Conservation (phyloP, 768 basidiomycete species). For the Plicaturopsis crispa region DNA sequence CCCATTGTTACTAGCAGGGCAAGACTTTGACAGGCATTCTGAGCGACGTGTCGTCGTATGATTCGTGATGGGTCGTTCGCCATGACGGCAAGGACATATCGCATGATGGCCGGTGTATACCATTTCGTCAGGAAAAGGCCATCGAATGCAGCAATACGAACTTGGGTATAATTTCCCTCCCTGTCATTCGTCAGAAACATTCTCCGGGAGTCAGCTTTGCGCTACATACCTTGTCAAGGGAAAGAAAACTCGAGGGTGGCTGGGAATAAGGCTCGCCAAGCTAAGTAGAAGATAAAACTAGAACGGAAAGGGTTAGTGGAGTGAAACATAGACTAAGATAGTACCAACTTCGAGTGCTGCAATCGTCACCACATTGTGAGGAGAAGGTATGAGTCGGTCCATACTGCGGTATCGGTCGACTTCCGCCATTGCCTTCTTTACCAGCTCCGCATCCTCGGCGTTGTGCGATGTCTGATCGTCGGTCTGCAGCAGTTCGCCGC, state of each 20-base stretch:
- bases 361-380: constrained; percentile 88
- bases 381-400: constrained; percentile 92
- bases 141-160: constrained; percentile 92
- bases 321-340: not conserved
- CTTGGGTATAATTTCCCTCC: constrained; percentile 89
- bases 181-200: constrained; percentile 30
- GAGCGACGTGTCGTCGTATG: constrained; percentile 82
- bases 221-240: constrained; percentile 73
- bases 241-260: constrained; percentile 73
- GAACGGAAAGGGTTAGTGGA: constrained; percentile 5
- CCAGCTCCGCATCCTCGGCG: constrained; percentile 57
- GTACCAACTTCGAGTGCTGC: constrained; percentile 81
- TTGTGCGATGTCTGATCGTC: constrained; percentile 62
- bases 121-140: constrained; percentile 85
- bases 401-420: constrained; percentile 90
- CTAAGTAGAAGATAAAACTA: constrained; percentile 80
- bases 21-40: constrained; percentile 79
- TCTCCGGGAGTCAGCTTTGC: not conserved
- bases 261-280: constrained; percentile 69
- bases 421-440: constrained; percentile 72
- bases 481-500: constrained; percentile 66
- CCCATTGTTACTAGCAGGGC: constrained; percentile 84
- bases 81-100: constrained; percentile 83
- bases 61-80: constrained; percentile 76
- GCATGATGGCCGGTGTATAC: constrained; percentile 79